Conservation (phyloP, 345 rosid genomes). For the Lepidium africanum region DNA sequence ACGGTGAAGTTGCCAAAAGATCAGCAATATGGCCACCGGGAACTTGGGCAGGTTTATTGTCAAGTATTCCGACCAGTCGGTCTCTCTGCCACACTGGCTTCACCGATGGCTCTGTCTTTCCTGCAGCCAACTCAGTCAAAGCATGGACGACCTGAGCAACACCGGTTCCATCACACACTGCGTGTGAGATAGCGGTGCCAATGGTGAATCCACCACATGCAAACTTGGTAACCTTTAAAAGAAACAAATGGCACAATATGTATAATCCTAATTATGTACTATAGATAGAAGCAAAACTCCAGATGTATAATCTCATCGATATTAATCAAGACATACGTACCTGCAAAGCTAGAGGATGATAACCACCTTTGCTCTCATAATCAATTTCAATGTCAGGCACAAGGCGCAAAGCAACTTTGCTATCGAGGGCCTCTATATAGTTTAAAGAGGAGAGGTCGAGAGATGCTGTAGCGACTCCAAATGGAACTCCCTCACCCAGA, state of each 20-base stretch:
- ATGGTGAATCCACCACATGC: slow-evolving; percentile 41
- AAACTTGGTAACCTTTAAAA: slow-evolving; percentile 34
- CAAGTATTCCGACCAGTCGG: slow-evolving; percentile 6
- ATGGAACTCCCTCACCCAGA: too few species aligned
- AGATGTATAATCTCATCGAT: background rate
- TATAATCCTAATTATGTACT: too few species aligned
- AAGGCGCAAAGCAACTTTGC: slow-evolving; percentile 13
- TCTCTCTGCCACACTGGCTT: slow-evolving; percentile 43
- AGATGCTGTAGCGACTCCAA: too few species aligned
- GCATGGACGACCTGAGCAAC: slow-evolving; percentile 33
- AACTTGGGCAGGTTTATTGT: background rate
- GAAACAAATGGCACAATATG: too few species aligned
- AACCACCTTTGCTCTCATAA: slow-evolving; percentile 9
- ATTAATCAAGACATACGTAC: background rate
- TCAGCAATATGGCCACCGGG: background rate
- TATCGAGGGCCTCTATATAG: slow-evolving; percentile 32
- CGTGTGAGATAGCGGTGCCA: slow-evolving; percentile 38
- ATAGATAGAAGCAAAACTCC: too few species aligned
- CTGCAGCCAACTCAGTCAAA: slow-evolving; percentile 33
- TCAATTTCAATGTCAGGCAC: background rate
- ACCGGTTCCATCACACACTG: slow-evolving; percentile 41
- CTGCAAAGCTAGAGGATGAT: slow-evolving; percentile 37
- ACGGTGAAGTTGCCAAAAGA: slow-evolving; percentile 18
- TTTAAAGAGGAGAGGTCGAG: slow-evolving; percentile 26
- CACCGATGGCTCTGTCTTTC: slow-evolving; percentile 28